These are phyloP conservation scores for Fomes fomentarius DNA, from an alignment of 1,284 basidiomycete species.

Conservation along the genomic window DNA sequence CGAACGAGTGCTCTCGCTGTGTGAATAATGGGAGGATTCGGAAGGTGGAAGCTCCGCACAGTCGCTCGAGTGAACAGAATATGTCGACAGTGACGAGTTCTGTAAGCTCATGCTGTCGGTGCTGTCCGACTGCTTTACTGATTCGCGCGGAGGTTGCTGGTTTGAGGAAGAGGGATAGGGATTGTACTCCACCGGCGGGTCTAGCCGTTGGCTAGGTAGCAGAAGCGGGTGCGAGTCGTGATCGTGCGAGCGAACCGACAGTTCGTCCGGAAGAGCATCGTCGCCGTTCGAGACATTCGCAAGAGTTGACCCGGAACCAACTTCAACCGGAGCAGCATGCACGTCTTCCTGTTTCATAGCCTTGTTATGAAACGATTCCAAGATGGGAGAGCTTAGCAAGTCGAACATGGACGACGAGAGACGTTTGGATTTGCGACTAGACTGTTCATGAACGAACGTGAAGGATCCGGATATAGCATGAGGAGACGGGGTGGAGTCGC, in stretches of 20 bases:
- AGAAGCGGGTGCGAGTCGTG: too few species aligned
- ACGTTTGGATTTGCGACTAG: constrained; percentile 7
- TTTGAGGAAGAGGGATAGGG: neutral
- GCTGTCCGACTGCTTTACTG: neutral
- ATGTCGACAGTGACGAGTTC: neutral
- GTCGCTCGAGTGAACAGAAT: neutral
- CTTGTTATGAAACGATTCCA: neutral
- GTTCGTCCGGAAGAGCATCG: too few species aligned
- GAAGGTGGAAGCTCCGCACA: neutral
- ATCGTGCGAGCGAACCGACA: too few species aligned
- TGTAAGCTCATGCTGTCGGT: neutral
- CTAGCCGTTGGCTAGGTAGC: too few species aligned
- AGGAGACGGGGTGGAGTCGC: constrained; percentile 1
- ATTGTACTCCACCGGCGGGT: too few species aligned
- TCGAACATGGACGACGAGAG: constrained; percentile 4
- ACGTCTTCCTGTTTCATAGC: neutral
- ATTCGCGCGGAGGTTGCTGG: neutral
- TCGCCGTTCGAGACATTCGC: too few species aligned
- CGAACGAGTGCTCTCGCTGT: neutral
- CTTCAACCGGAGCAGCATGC: too few species aligned
- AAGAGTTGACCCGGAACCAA: too few species aligned
- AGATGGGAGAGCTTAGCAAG: neutral
- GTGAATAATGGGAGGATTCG: neutral
- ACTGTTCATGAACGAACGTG: constrained; percentile 19
- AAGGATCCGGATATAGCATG: constrained; percentile 10